These are phyloP conservation scores for Nepenthes gracilis DNA, from an alignment of 148 eudicot genomes.

Conservation along the genomic window DNA sequence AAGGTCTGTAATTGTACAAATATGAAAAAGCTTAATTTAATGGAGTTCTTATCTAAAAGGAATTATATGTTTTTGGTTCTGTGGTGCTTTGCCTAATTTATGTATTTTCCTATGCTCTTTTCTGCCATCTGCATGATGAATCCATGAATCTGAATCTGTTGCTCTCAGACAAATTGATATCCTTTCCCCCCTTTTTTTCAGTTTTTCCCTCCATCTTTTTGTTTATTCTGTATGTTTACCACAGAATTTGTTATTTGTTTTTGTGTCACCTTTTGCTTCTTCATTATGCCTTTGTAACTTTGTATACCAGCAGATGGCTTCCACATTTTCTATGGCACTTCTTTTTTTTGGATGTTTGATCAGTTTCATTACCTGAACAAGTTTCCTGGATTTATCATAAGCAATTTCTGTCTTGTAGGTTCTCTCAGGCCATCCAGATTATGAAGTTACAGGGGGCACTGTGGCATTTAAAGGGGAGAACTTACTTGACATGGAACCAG, in stretches of 20 bases:
- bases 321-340: too few relatives aligned
- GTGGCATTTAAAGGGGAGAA: conserved; percentile 74
- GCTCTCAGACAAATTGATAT: too few relatives aligned
- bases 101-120: neutral
- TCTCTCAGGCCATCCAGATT: conserved; percentile 97
- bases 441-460: conserved; percentile 85
- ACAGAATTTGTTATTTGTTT: too few relatives aligned
- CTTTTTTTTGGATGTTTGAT: too few relatives aligned
- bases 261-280: too few relatives aligned
- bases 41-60: neutral
- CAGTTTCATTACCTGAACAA: neutral
- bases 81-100: neutral
- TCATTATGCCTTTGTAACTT: too few relatives aligned
- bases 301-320: too few relatives aligned
- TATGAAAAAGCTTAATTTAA: neutral
- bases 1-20: conserved; percentile 47
- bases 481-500: conserved; percentile 91
- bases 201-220: too few relatives aligned
- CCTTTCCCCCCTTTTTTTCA: too few relatives aligned
- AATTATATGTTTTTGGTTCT: neutral
- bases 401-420: conserved; percentile 35
- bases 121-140: neutral
- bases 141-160: neutral
- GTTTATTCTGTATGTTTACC: too few relatives aligned
- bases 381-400: conserved; percentile 1